These are phyloP conservation scores for Simplicillium aogashimaense DNA, from an alignment of 2,329 filamentous ascomycete genomes.

Conservation along the genomic window DNA sequence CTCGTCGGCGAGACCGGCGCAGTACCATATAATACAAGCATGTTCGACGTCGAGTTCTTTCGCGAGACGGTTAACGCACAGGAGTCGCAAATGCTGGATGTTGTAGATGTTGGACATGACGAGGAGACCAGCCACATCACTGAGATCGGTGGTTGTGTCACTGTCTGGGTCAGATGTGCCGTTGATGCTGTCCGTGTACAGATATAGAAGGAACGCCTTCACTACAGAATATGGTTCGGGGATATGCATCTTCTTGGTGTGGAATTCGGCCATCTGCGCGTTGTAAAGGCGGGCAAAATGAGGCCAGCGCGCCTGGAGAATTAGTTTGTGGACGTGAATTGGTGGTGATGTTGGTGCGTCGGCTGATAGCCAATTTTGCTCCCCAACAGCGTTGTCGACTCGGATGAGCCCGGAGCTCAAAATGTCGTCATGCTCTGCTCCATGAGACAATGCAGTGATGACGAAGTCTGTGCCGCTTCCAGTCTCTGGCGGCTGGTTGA, in stretches of 20 bases:
- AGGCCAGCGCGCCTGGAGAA: constrained; percentile 90
- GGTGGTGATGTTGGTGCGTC: constrained; percentile 63
- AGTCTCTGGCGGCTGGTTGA: constrained; percentile 74
- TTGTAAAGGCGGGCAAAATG: constrained; percentile 90
- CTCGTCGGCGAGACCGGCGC: constrained; percentile 79
- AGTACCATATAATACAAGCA: constrained; percentile 93
- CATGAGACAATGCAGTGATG: constrained; percentile 79
- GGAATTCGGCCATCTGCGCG: constrained; percentile 94
- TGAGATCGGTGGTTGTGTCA: constrained; percentile 65
- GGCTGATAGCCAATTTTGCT: constrained; percentile 48
- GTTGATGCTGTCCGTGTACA: constrained; percentile 90
- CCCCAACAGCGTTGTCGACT: constrained; percentile 28
- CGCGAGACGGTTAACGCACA: constrained; percentile 83
- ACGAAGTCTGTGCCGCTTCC: constrained; percentile 86
- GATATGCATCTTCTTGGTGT: constrained; percentile 95
- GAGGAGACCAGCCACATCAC: constrained; percentile 84
- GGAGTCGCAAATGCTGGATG: constrained; percentile 80
- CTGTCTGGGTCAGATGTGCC: constrained; percentile 40
- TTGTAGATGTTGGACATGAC: constrained; percentile 99
- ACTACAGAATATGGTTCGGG: constrained; percentile 93
- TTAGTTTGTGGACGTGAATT: constrained; percentile 91
- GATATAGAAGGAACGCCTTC: constrained; percentile 87
- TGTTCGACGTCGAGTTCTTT: constrained; percentile 91
- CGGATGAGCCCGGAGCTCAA: constrained; percentile 40
- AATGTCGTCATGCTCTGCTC: constrained; percentile 58